These are phyloP conservation scores for Helotiales sp. DNA, from an alignment of 2,329 filamentous ascomycete species.

Conservation along the genomic window DNA sequence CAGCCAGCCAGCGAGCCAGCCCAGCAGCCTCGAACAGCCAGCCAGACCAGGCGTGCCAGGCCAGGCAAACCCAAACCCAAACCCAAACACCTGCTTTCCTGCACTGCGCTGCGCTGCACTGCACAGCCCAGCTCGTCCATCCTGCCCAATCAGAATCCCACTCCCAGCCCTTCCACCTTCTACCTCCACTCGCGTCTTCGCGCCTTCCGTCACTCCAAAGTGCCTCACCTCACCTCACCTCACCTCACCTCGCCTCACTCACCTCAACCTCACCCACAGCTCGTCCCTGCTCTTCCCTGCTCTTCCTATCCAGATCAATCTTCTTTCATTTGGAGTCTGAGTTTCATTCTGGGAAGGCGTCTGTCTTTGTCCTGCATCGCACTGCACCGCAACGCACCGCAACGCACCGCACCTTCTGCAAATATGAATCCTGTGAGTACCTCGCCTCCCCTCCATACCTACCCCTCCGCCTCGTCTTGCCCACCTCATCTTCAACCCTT, in stretches of 20 bases:
- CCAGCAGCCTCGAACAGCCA: not conserved
- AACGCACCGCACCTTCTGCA: not conserved
- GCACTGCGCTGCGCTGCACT: not conserved
- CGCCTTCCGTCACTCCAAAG: not conserved
- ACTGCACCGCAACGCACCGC: not conserved
- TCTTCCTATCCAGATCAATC: not conserved
- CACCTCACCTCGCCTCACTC: not conserved
- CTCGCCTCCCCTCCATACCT: constrained; percentile 5
- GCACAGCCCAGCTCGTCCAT: not conserved
- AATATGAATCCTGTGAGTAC: constrained; percentile 37
- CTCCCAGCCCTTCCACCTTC: not conserved
- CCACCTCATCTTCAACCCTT: not conserved
- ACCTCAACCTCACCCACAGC: not conserved
- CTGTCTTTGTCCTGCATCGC: constrained; percentile 30
- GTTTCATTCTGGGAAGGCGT: constrained; percentile 34
- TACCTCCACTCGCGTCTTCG: not conserved
- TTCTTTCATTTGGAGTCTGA: constrained; percentile 13
- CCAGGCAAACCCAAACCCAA: too few species aligned
- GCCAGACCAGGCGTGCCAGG: too few species aligned
- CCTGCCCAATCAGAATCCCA: not conserved
- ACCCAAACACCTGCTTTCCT: not conserved
- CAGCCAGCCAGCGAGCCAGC: not conserved
- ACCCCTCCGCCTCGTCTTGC: constrained; percentile 6
- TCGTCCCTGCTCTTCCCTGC: not conserved
- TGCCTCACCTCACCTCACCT: not conserved